Conservation (phyloP, 106 monocot genomes). For the Acanthochlamys bracteata region DNA sequence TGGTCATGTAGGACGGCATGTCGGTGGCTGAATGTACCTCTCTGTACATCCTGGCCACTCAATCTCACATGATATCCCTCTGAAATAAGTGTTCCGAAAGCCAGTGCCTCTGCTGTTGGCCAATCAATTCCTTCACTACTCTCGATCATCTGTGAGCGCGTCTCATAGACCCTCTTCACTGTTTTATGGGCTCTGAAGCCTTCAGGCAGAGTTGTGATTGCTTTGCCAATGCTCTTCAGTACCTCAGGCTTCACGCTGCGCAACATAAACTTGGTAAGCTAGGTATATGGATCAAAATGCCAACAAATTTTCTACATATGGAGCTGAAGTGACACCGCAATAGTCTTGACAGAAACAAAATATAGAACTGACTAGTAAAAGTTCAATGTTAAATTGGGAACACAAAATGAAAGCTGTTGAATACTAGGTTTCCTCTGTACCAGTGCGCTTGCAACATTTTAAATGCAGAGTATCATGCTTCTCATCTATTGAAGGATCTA, state of each 20-base stretch:
- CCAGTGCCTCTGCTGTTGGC: conserved; percentile 76
- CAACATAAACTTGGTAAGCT: no score
- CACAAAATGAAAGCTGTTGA: no score
- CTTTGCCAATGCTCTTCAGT: conserved; percentile 67
- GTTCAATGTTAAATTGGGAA: no score
- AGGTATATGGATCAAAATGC: no score
- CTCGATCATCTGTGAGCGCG: conserved; percentile 66
- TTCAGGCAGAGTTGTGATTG: conserved; percentile 66
- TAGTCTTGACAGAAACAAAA: no score
- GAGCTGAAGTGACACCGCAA: no score
- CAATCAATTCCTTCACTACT: conserved; percentile 75
- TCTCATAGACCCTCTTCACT: conserved; percentile 63
- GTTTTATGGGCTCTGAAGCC: conserved; percentile 66
- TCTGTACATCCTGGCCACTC: conserved; percentile 86
- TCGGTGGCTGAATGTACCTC: conserved; percentile 82
- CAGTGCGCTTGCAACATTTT: no score
- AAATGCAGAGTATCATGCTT: no score
- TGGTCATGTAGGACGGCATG: conserved; percentile 74
- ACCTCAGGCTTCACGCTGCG: conserved; percentile 73
- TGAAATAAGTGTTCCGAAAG: conserved; percentile 64
- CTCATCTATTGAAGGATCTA: no score
- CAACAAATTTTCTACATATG: no score
- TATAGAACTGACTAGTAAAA: no score
- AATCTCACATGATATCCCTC: conserved; percentile 79
- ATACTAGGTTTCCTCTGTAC: no score